phyloP scores from a whole-genome alignment of 1,284 basidiomycete species.

The Puccinia hordei region DNA sequence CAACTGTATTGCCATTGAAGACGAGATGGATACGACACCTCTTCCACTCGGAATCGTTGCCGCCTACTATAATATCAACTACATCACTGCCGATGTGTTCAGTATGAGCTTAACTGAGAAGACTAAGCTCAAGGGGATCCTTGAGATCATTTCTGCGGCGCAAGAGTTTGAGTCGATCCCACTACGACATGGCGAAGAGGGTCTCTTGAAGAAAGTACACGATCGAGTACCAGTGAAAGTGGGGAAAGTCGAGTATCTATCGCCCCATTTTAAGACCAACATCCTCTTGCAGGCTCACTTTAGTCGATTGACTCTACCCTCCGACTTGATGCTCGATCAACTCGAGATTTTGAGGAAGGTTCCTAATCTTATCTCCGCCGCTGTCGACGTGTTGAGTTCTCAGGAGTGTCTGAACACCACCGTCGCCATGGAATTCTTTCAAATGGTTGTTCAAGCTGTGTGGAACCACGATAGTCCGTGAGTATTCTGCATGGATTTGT shows the following conservation, averaged over 20 bases:
- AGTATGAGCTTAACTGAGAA: conserved; percentile 90
- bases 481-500: neutral
- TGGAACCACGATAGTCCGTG: conserved; percentile 76
- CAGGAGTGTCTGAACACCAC: conserved; percentile 92
- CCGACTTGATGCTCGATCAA: conserved; percentile 91
- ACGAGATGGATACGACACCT: conserved; percentile 88
- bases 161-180: conserved; percentile 94
- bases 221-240: conserved; percentile 95
- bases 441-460: conserved; percentile 98
- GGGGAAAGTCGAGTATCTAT: conserved; percentile 73
- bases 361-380: conserved; percentile 71
- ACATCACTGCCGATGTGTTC: conserved; percentile 95
- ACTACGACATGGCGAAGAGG: conserved; percentile 70
- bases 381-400: conserved; percentile 96
- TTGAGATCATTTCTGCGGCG: conserved; percentile 93
- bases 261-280: conserved; percentile 97
- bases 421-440: conserved; percentile 97
- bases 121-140: conserved; percentile 94
- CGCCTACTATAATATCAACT: conserved; percentile 84
- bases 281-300: conserved; percentile 95
- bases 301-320: conserved; percentile 82
- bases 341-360: conserved; percentile 82
- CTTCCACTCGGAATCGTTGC: conserved; percentile 96
- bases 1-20: conserved; percentile 89
- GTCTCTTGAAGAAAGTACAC: conserved; percentile 69